These are phyloP conservation scores for Termitomyces sp. DNA, from an alignment of 768 basidiomycete species.

Conservation along the genomic window DNA sequence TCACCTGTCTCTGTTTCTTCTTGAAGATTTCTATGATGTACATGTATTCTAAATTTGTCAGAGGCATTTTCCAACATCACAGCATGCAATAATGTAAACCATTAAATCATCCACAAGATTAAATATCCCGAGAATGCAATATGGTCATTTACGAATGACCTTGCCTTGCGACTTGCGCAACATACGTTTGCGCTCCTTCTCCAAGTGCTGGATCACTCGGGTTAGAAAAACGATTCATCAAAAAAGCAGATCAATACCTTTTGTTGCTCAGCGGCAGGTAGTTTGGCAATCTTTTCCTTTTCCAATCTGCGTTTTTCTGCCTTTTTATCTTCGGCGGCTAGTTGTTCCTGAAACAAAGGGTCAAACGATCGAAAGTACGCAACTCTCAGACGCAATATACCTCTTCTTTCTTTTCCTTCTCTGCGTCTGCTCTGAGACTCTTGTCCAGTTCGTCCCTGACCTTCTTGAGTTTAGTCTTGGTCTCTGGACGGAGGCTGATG, in stretches of 20 bases:
- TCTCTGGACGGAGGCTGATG: constrained; percentile 72
- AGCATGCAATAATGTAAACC: constrained; percentile 8
- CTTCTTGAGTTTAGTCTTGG: constrained; percentile 69
- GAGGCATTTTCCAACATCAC: neutral
- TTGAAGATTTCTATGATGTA: neutral
- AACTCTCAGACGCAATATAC: constrained; percentile 20
- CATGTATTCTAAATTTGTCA: neutral
- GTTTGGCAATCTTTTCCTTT: constrained; percentile 64
- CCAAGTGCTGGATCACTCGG: constrained; percentile 41
- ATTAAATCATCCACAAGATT: constrained; percentile 14
- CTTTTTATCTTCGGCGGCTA: constrained; percentile 63
- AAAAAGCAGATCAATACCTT: constrained; percentile 42
- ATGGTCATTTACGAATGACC: constrained; percentile 40
- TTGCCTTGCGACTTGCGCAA: constrained; percentile 70
- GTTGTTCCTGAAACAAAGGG: constrained; percentile 17
- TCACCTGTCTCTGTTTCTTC: neutral
- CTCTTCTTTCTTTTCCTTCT: constrained; percentile 68
- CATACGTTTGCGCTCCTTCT: constrained; percentile 71
- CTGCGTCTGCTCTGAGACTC: constrained; percentile 60
- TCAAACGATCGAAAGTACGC: neutral
- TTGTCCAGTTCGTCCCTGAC: constrained; percentile 68
- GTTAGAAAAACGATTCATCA: neutral
- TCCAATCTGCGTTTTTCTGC: constrained; percentile 70
- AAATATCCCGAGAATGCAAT: neutral
- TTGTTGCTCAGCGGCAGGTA: constrained; percentile 77